Conservation (phyloP, 75 land plant genomes). For the Picea sitchensis region DNA sequence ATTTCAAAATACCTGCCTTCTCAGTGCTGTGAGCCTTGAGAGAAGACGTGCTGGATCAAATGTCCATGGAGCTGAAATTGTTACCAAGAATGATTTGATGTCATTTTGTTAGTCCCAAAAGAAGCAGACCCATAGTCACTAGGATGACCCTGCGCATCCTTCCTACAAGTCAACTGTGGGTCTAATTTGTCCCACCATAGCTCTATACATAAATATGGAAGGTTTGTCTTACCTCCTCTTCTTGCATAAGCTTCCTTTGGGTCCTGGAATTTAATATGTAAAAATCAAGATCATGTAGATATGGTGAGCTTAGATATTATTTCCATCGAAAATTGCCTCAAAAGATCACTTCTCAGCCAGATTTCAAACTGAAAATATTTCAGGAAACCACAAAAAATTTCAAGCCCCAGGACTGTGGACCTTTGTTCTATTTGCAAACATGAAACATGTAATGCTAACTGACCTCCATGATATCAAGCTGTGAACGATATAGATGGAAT, state of each 20-base stretch:
- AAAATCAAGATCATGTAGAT: neutral
- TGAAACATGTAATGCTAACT: neutral
- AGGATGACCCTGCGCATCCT: constrained; percentile 1
- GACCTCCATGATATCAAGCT: constrained; percentile 97
- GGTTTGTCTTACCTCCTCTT: constrained; percentile 81
- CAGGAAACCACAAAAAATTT: neutral
- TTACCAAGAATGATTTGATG: constrained; percentile 6
- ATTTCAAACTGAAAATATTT: neutral
- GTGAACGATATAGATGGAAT: constrained; percentile 89
- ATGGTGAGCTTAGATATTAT: neutral
- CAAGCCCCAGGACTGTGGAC: neutral
- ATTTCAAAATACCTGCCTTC: constrained; percentile 45
- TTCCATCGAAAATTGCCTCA: neutral
- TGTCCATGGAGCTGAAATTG: constrained; percentile 91
- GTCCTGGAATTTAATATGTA: constrained; percentile 39
- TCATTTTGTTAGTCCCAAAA: constrained; percentile 1
- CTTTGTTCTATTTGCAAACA: neutral
- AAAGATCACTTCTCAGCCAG: neutral
- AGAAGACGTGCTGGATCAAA: constrained; percentile 73
- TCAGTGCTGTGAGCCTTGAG: constrained; percentile 40
- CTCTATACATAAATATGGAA: neutral
- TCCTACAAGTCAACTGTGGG: neutral
- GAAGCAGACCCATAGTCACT: neutral
- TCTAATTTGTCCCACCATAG: neutral
- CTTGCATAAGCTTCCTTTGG: constrained; percentile 99